A percentile compares a stretch with the other conserved stretches of the same genome.
Evolutionary conservation across 192 early-diverging fungal genomes (phyloP).

Genomic region (Podila epigama): DNA sequence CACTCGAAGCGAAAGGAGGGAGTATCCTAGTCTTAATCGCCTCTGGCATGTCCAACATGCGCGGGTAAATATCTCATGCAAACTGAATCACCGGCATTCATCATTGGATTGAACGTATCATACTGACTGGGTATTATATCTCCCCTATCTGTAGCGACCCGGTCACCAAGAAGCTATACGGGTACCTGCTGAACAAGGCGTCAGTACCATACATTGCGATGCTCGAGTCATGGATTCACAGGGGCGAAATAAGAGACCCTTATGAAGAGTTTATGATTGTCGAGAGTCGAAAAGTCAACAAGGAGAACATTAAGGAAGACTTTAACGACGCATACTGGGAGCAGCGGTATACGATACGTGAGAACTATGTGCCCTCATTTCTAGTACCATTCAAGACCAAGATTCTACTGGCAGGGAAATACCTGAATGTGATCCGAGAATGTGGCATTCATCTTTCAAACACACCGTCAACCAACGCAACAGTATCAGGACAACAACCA

Average conservation of each 20-base stretch:
- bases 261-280: constrained; percentile 94
- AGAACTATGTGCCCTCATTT: constrained; percentile 76
- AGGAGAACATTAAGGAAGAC: constrained; percentile 73
- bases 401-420: constrained; percentile 92
- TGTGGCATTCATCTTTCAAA: constrained; percentile 65
- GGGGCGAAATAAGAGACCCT: constrained; percentile 88
- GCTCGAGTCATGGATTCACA: constrained; percentile 87
- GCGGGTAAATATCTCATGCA: constrained; percentile 62
- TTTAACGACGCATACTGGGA: constrained; percentile 89
- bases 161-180: constrained; percentile 76
- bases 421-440: constrained; percentile 91
- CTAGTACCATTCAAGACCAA: constrained; percentile 78
- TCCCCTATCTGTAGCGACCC: constrained; percentile 61
- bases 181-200: constrained; percentile 78
- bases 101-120: not conserved
- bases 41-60: constrained; percentile 67
- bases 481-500: constrained; percentile 25
- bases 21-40: constrained; percentile 79
- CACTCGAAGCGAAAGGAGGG: constrained; percentile 74
- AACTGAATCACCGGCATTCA: not conserved
- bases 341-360: constrained; percentile 73
- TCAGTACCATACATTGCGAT: constrained; percentile 85
- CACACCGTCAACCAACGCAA: constrained; percentile 37
- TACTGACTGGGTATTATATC: not conserved
- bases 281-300: constrained; percentile 66